These are phyloP conservation scores for Teratosphaeria destructans DNA, from an alignment of 2,329 filamentous ascomycete genomes.

Conservation along the genomic window DNA sequence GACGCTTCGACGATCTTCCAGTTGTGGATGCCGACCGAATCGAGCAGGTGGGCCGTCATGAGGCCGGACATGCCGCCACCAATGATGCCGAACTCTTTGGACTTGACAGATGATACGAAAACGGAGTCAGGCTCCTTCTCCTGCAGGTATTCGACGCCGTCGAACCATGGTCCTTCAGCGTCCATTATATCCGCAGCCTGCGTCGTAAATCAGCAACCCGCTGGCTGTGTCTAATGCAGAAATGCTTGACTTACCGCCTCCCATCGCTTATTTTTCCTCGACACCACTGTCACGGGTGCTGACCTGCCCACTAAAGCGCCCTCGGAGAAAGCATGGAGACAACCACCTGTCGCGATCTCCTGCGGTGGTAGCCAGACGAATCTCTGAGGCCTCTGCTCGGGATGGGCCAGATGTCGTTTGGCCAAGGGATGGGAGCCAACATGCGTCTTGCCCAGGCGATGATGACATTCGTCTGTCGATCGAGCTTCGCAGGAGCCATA, in stretches of 20 bases:
- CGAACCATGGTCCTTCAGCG: conserved; percentile 53
- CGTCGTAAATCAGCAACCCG: background rate
- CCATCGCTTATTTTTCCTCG: conserved; percentile 26
- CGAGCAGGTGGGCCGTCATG: conserved; percentile 44
- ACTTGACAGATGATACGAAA: conserved; percentile 45
- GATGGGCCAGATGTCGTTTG: conserved; percentile 16
- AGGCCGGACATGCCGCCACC: conserved; percentile 57
- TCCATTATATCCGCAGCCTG: conserved; percentile 39
- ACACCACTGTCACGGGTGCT: conserved; percentile 27
- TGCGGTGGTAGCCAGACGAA: conserved; percentile 39
- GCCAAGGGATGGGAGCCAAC: conserved; percentile 25
- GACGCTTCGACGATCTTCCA: conserved; percentile 53
- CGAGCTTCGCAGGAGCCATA: conserved; percentile 36
- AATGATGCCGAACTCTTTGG: conserved; percentile 51
- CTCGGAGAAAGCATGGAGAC: conserved; percentile 36
- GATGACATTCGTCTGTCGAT: conserved; percentile 29
- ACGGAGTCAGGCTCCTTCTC: conserved; percentile 43
- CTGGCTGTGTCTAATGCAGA: background rate
- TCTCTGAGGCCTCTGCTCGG: conserved; percentile 30
- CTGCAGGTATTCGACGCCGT: conserved; percentile 50
- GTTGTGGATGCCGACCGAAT: conserved; percentile 48
- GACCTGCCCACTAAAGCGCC: conserved; percentile 32
- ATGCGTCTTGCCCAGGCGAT: conserved; percentile 33
- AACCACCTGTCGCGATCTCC: conserved; percentile 24
- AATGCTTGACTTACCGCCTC: conserved; percentile 16